Percentiles rank a stretch among this genome's conserved stretches.
phyloP scores from a whole-genome alignment of 75 land plant species.

The Pinus taeda region DNA sequence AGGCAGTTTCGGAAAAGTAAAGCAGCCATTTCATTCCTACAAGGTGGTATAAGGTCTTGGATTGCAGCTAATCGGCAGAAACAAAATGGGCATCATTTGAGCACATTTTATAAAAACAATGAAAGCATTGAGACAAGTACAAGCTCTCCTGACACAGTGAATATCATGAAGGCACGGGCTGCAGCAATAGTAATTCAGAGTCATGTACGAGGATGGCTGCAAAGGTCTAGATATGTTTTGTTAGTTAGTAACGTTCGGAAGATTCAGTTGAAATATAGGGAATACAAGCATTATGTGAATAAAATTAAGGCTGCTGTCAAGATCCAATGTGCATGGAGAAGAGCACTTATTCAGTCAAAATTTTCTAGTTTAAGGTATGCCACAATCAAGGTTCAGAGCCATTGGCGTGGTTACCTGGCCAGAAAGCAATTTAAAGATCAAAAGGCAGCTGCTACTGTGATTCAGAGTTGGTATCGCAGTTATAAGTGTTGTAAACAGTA shows the following conservation, averaged over 20 bases:
- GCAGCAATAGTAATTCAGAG: slow-evolving; percentile 36
- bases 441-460: slow-evolving; percentile 22
- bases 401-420: slow-evolving; percentile 31
- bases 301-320: slow-evolving; percentile 22
- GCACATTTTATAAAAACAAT: too few relatives aligned
- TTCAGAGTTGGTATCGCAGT: slow-evolving; percentile 41
- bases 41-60: slow-evolving; percentile 28
- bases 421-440: slow-evolving; percentile 20
- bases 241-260: slow-evolving; percentile 5
- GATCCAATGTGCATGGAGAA: slow-evolving; percentile 42
- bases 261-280: background rate
- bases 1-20: slow-evolving; percentile 29
- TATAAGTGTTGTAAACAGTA: slow-evolving; percentile 13
- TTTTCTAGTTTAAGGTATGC: slow-evolving; percentile 12
- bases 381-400: slow-evolving; percentile 38
- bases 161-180: slow-evolving; percentile 14
- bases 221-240: slow-evolving; percentile 12
- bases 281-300: background rate
- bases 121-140: too few relatives aligned
- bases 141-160: slow-evolving; percentile 12
- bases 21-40: slow-evolving; percentile 23
- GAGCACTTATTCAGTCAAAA: background rate
- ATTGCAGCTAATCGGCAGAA: slow-evolving; percentile 4
- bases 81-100: background rate
- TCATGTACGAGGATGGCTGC: slow-evolving; percentile 32